Evolutionary conservation across 192 early-diverging fungal genomes (phyloP).

Genomic region (Jimgerdemannia flammicorona): DNA sequence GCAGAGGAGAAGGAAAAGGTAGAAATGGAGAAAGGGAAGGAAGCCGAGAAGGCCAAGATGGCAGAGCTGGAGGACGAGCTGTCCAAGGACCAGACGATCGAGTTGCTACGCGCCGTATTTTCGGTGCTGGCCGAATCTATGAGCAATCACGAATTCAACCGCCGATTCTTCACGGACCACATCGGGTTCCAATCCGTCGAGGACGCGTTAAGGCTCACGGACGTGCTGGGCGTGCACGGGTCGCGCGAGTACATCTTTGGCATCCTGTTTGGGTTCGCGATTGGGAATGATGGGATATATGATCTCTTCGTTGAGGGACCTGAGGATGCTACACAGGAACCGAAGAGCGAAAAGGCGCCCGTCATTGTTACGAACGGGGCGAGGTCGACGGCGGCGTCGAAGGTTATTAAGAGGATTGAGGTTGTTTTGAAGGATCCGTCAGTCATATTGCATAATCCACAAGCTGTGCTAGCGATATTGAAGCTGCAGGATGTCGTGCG

Average conservation of each 20-base stretch:
- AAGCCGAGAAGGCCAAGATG: background rate
- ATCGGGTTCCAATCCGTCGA: slow-evolving; percentile 53
- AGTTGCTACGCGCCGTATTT: slow-evolving; percentile 41
- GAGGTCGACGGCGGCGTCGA: background rate
- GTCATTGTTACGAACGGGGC: slow-evolving; percentile 13
- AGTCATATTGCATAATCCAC: background rate
- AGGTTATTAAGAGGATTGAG: background rate
- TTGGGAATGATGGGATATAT: slow-evolving; percentile 40
- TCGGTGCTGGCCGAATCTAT: slow-evolving; percentile 50
- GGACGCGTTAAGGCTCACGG: slow-evolving; percentile 53
- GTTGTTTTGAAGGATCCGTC: background rate
- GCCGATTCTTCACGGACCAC: slow-evolving; percentile 42
- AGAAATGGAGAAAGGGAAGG: slow-evolving; percentile 2
- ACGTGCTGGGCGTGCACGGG: slow-evolving; percentile 35
- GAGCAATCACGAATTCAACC: slow-evolving; percentile 43
- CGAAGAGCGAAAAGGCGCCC: background rate
- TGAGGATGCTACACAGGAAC: background rate
- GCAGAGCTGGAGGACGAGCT: slow-evolving; percentile 11
- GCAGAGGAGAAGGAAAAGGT: background rate
- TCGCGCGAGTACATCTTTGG: slow-evolving; percentile 46
- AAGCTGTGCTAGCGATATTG: background rate
- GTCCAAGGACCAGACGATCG: slow-evolving; percentile 31
- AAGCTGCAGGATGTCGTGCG: slow-evolving; percentile 15
- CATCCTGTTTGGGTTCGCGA: slow-evolving; percentile 52
- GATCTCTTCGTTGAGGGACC: slow-evolving; percentile 32